phyloP scores from a whole-genome alignment of 345 rosid species.

The Eucalyptus viminalis region DNA sequence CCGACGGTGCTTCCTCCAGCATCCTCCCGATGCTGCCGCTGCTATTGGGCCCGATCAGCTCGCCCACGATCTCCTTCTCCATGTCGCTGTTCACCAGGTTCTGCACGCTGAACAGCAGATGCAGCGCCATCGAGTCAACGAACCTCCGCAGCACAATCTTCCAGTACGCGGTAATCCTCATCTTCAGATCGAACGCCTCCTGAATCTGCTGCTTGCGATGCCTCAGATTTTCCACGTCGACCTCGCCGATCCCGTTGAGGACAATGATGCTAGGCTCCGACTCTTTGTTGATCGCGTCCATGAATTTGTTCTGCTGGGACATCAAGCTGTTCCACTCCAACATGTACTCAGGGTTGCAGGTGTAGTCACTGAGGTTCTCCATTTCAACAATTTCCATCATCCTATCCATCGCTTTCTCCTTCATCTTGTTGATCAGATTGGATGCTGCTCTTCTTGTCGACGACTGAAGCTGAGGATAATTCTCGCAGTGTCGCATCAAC shows the following conservation, averaged over 20 bases:
- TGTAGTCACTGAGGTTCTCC: slow-evolving; percentile 22
- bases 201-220: neutral
- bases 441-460: slow-evolving; percentile 1
- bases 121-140: slow-evolving; percentile 10
- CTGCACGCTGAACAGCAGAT: neutral
- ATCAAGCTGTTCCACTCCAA: slow-evolving; percentile 4
- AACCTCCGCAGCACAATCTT: slow-evolving; percentile 8
- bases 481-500: neutral
- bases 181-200: slow-evolving; percentile 9
- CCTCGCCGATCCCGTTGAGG: neutral
- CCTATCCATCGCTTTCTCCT: slow-evolving; percentile 5
- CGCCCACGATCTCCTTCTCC: slow-evolving; percentile 1
- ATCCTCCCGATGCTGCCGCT: slow-evolving; percentile 3
- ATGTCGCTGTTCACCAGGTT: slow-evolving; percentile 3
- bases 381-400: slow-evolving; percentile 15
- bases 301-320: neutral
- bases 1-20: slow-evolving; percentile 8
- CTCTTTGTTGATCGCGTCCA: neutral
- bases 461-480: slow-evolving; percentile 4
- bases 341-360: slow-evolving; percentile 11
- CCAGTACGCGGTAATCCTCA: slow-evolving; percentile 17
- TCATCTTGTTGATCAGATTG: slow-evolving; percentile 4
- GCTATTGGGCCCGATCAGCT: neutral
- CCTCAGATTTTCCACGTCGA: neutral
- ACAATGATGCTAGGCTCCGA: rapidly evolving